Conservation (phyloP, 257 asterid species). For the Coffea eugenioides region DNA sequence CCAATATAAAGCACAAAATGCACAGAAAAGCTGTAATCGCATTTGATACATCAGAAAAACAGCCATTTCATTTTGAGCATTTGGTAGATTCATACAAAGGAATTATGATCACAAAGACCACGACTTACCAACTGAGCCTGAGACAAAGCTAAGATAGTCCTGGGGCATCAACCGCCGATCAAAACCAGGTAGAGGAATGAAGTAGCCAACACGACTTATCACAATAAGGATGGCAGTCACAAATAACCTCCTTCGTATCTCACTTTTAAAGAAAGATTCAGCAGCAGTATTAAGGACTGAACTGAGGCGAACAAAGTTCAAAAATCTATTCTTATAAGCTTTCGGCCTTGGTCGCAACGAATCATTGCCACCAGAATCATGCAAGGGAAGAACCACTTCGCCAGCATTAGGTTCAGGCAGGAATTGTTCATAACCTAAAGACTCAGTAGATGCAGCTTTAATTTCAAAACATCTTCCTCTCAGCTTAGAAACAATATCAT, state of each 20-base stretch:
- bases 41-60: background rate
- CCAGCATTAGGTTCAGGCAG: slow-evolving; percentile 28
- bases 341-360: slow-evolving; percentile 32
- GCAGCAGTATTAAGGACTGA: slow-evolving; percentile 70
- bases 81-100: background rate
- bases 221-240: slow-evolving; percentile 73
- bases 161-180: slow-evolving; percentile 93
- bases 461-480: slow-evolving; percentile 24
- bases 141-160: slow-evolving; percentile 79
- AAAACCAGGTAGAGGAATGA: slow-evolving; percentile 91
- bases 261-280: slow-evolving; percentile 95
- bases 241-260: slow-evolving; percentile 89
- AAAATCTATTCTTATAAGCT: slow-evolving; percentile 67
- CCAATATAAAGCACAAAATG: background rate
- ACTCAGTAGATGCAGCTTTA: slow-evolving; percentile 55
- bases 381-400: slow-evolving; percentile 22
- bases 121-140: slow-evolving; percentile 80
- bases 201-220: slow-evolving; percentile 85
- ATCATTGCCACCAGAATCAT: slow-evolving; percentile 20
- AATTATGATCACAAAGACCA: background rate
- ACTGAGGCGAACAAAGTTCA: slow-evolving; percentile 65
- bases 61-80: no score
- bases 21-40: background rate
- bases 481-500: slow-evolving; percentile 16
- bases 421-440: slow-evolving; percentile 44